phyloP scores from a whole-genome alignment of 1,284 basidiomycete species.

The Wallemia hederae region DNA sequence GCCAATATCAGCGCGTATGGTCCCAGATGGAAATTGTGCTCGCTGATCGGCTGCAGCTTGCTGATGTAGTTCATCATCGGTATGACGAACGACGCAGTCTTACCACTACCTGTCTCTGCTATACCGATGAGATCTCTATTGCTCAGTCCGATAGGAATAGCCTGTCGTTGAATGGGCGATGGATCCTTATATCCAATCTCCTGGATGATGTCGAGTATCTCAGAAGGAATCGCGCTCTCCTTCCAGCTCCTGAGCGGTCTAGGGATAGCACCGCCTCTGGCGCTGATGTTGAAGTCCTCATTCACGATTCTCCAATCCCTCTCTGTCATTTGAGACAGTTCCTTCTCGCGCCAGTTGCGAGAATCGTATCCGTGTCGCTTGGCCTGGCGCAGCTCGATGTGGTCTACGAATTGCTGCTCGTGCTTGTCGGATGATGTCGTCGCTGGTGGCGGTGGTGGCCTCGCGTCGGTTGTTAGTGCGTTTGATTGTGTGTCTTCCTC shows the following conservation, averaged over 20 bases:
- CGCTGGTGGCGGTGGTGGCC: neutral
- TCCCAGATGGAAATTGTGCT: conserved; percentile 72
- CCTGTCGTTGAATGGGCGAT: conserved; percentile 84
- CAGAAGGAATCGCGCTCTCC: conserved; percentile 52
- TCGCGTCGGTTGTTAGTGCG: neutral
- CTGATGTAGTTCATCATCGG: conserved; percentile 90
- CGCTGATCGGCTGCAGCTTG: conserved; percentile 48
- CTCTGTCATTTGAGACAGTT: conserved; percentile 75
- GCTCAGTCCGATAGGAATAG: conserved; percentile 86
- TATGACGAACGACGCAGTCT: conserved; percentile 96
- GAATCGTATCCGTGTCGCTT: conserved; percentile 56
- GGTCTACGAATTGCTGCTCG: conserved; percentile 19
- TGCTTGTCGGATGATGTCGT: neutral
- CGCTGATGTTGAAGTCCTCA: conserved; percentile 84
- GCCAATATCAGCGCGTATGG: conserved; percentile 82
- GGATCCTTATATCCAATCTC: conserved; percentile 88
- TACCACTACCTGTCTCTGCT: conserved; percentile 94
- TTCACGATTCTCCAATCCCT: conserved; percentile 97
- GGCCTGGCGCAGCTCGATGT: conserved; percentile 51
- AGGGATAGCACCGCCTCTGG: conserved; percentile 59
- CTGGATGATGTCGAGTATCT: conserved; percentile 57
- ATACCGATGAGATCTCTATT: conserved; percentile 93
- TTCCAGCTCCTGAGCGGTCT: conserved; percentile 71
- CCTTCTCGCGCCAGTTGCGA: conserved; percentile 92
- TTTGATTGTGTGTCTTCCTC: conserved; percentile 53